These are phyloP conservation scores for Ganoderma lingzhi DNA, from an alignment of 1,284 basidiomycete genomes.

Conservation along the genomic window DNA sequence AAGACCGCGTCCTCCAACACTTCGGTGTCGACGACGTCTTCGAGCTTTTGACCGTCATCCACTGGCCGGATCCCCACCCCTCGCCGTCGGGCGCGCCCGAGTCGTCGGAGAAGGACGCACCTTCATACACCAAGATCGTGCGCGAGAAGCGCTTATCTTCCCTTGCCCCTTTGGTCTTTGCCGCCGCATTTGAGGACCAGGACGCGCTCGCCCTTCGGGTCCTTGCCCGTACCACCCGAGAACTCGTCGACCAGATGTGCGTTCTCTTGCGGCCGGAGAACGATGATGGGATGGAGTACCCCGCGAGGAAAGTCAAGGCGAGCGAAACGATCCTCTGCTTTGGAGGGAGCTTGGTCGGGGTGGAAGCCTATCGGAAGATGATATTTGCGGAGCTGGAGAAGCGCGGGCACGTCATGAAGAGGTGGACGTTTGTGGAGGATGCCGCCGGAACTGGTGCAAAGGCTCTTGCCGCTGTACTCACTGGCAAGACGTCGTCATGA, in stretches of 20 bases:
- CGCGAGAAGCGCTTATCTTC: slow-evolving; percentile 79
- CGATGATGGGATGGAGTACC: slow-evolving; percentile 29
- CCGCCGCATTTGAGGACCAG: slow-evolving; percentile 68
- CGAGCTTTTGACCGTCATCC: slow-evolving; percentile 68
- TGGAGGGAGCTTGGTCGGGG: slow-evolving; percentile 74
- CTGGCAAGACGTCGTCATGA: neutral
- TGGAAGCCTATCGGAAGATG: slow-evolving; percentile 65
- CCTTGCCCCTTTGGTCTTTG: slow-evolving; percentile 76
- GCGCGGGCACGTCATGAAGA: slow-evolving; percentile 66
- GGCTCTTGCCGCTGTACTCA: slow-evolving; percentile 35
- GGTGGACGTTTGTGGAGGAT: slow-evolving; percentile 72
- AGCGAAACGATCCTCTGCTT: slow-evolving; percentile 70
- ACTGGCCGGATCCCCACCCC: slow-evolving; percentile 57
- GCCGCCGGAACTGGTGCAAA: slow-evolving; percentile 69
- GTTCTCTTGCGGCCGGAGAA: slow-evolving; percentile 55
- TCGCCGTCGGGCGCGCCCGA: slow-evolving; percentile 25
- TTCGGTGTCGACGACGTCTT: slow-evolving; percentile 66
- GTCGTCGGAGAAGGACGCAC: slow-evolving; percentile 31
- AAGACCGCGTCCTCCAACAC: slow-evolving; percentile 52
- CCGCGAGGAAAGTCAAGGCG: slow-evolving; percentile 56
- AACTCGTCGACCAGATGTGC: slow-evolving; percentile 68
- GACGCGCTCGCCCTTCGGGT: slow-evolving; percentile 69
- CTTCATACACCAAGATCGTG: slow-evolving; percentile 48
- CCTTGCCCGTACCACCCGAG: slow-evolving; percentile 57
- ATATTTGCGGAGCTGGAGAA: slow-evolving; percentile 64